Conservation (phyloP, 2,329 filamentous ascomycete genomes). For the Claviceps purpurea region DNA sequence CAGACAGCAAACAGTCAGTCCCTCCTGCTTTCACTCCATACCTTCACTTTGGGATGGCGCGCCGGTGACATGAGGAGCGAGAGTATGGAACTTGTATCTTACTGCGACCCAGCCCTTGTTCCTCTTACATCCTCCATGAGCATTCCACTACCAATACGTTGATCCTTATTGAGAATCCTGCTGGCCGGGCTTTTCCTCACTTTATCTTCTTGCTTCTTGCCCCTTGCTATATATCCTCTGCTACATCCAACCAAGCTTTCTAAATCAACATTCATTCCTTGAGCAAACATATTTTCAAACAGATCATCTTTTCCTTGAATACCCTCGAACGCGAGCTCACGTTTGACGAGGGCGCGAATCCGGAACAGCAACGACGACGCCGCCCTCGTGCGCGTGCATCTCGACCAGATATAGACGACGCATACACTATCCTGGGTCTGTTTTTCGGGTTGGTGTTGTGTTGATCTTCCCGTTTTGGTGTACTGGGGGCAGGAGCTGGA, state of each 20-base stretch:
- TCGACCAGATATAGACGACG: not conserved
- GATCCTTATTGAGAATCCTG: conserved; percentile 5
- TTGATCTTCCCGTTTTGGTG: not conserved
- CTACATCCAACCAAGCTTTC: not conserved
- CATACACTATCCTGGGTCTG: not conserved
- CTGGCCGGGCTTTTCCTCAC: conserved; percentile 4
- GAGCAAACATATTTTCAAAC: not conserved
- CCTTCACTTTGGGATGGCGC: conserved; percentile 2
- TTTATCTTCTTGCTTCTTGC: not conserved
- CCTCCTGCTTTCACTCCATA: conserved; percentile 5
- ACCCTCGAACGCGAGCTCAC: not conserved
- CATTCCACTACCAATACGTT: not conserved
- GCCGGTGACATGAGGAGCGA: not conserved
- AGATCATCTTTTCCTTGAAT: not conserved
- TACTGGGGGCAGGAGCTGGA: not conserved
- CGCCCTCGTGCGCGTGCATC: not conserved
- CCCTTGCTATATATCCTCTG: not conserved
- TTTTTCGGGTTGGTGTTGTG: not conserved
- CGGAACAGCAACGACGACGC: not conserved
- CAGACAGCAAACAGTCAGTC: not conserved
- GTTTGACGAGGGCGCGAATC: not conserved
- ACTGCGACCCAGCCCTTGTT: not conserved
- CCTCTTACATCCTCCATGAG: not conserved
- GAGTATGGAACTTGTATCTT: not conserved
- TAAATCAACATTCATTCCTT: not conserved